Base-by-base conservation (phyloP, 192 early-diverging fungal species). In the Podochytrium sp. region DNA sequence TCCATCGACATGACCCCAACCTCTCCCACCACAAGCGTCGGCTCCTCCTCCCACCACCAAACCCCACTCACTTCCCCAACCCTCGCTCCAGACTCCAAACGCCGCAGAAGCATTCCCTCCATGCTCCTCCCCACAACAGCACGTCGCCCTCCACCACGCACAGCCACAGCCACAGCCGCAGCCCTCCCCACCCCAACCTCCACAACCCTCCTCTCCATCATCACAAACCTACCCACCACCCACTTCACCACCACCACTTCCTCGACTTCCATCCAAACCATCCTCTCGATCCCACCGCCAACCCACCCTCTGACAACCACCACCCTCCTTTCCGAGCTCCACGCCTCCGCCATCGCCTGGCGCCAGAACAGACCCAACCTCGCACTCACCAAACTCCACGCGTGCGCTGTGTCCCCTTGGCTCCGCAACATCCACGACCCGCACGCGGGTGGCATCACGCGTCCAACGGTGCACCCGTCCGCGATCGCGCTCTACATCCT, bases 401-500 rank as follows among this genome's bases (percentile, higher is more conserved):
- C 66, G 18, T 69, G 66, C n/a, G 66, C 66, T 3, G 66, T 69
- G 18, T 12, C 34, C 2, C 66, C 49, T 18, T 69, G 66, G 66
- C n/a, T 69, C 20, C 33, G 33, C 5, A 25, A 25, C 12, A 14
- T 61, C 7, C 35, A 61, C 14, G 59, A 61, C 23, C 33, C 66
- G 35, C 25, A 34, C 6, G 51, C 47, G 35, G 53, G 33, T 18
- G 66, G 66, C 23, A 14, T 69, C 7, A 56, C 66, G 10, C 66
- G 66, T 33, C 7, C 10, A 14, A 34, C 51, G 12, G 66, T 69
- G 33, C 66, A 69, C 20, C 66, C 66, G n/a, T 33, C 25, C 40
- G 66, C 66, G 2, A 32, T 69, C 2, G 66, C 66, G n/a, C 14
- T 69, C 7, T 69, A 69, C 35, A 55, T 69, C 27, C 66, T 69